These are phyloP conservation scores for Lichtheimia ornata DNA, from an alignment of 371 early-diverging fungal species.

Conservation along the genomic window DNA sequence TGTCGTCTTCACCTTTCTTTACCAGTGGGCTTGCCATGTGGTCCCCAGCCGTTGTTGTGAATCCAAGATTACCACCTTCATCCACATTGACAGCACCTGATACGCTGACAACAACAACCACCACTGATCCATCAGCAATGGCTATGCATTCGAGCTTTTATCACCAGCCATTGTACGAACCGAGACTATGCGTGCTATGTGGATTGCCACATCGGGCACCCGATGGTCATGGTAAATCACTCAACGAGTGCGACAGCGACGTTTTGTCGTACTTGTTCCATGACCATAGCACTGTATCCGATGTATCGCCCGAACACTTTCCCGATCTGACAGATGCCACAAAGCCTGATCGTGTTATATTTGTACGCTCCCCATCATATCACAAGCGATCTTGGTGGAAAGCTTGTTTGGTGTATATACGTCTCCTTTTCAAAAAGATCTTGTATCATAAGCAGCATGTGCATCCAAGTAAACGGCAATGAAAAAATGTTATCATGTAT, in stretches of 20 bases:
- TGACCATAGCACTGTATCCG: slow-evolving; percentile 8
- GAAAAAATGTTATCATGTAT: no score
- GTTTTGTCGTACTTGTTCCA: slow-evolving; percentile 1
- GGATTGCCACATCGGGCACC: slow-evolving; percentile 12
- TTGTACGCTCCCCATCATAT: background rate
- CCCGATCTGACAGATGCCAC: background rate
- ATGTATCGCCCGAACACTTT: background rate
- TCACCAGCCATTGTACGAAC: slow-evolving; percentile 11
- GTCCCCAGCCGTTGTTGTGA: slow-evolving; percentile 5
- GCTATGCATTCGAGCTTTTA: background rate
- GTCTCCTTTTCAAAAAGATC: background rate
- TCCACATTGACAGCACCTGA: background rate
- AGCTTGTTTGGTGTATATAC: slow-evolving; percentile 1
- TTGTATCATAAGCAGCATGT: slow-evolving; percentile 7
- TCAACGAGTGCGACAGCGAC: background rate
- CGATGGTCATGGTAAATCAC: background rate
- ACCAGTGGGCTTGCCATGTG: slow-evolving; percentile 16
- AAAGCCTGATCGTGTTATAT: background rate
- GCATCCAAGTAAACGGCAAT: slow-evolving; percentile 4
- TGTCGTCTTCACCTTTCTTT: slow-evolving; percentile 7
- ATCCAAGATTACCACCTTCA: background rate
- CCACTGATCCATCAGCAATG: background rate
- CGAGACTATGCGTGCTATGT: slow-evolving; percentile 12
- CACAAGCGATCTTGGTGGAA: background rate
- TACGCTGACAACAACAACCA: no score